Evolutionary conservation across 345 rosid species (phyloP), one percentile per base, ranked within the genome.

Genomic region (Sisymbrium altissimum): DNA sequence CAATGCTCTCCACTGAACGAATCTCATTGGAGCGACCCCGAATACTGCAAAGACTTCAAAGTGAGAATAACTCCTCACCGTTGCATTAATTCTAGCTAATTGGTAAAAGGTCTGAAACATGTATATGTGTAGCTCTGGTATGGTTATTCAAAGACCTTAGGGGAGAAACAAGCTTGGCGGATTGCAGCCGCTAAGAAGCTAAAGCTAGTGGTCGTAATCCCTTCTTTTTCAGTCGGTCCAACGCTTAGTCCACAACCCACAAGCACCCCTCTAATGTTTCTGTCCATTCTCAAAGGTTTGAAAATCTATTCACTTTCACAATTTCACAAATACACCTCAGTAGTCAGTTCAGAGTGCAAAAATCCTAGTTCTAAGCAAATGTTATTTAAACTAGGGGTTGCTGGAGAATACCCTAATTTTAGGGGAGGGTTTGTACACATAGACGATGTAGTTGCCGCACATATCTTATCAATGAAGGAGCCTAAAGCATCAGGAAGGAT

Each of bases 391-490:
- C 12, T 59, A 46, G 66, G 74, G n/a, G 6, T 77, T 23, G 48
- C 45, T 64, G 89, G 90, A 12, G 86, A 71, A 56, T 87, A 85
- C 59, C 97, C 96, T 6, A 89, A 90, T 85, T 66, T 70, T 5
- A 84, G 88, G 2, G 30, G 86, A n/a, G 97, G 93, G 21, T 90
- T 90, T 45, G 90, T 89, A 52, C 92, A 90, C 86, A 84, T 93
- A 65, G 86, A 89, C 2, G 88, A 89, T 64, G 98, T 85, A 62
- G 83, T 82, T 29, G 82, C 82, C n/a, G 87, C 96, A 66, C 92
- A 89, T 45, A 74, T 84, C 30, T 66, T 85, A 41, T 93, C 89
- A 18, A 93, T 90, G 96, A 92, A 88, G 74, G 84, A 89, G 60
- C 77, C 65, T 39, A 82, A 58, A 39, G 89, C 86, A 61, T 82